Conservation (phyloP, 177 flowering plant species). For the Telopea speciosissima region DNA sequence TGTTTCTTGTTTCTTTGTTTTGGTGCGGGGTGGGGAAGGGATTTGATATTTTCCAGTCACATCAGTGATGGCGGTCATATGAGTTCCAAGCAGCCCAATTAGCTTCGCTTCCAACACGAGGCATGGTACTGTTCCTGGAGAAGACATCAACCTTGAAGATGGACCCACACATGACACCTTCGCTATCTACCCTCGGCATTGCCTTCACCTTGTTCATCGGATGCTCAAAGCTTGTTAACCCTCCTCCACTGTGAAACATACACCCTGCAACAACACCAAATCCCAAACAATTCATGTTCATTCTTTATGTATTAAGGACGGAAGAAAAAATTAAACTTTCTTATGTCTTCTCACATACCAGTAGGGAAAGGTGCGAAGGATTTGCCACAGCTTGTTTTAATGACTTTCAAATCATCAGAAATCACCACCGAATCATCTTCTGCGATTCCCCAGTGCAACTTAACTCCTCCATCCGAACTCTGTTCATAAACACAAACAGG, state of each 20-base stretch:
- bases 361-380: constrained; percentile 87
- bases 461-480: constrained; percentile 77
- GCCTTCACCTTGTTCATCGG: constrained; percentile 85
- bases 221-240: constrained; percentile 89
- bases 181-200: constrained; percentile 83
- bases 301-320: too few relatives aligned
- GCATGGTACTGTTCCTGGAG: constrained; percentile 61
- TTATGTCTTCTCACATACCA: constrained; percentile 35
- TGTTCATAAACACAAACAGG: constrained; percentile 12
- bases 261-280: constrained; percentile 45
- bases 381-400: constrained; percentile 76
- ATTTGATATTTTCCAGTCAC: too few relatives aligned
- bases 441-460: constrained; percentile 89
- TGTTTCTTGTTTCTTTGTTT: too few relatives aligned
- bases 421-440: constrained; percentile 89
- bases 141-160: constrained; percentile 72
- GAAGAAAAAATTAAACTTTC: too few relatives aligned
- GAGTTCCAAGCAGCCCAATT: constrained; percentile 57
- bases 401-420: constrained; percentile 66
- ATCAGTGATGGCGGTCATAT: too few relatives aligned
- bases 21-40: too few relatives aligned
- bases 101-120: constrained; percentile 66
- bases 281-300: too few relatives aligned
- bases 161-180: constrained; percentile 80
- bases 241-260: constrained; percentile 79